Evolutionary conservation across 305 asterid species (phyloP), one percentile per base, ranked within the genome.

Genomic region (Solanum hybrid): DNA sequence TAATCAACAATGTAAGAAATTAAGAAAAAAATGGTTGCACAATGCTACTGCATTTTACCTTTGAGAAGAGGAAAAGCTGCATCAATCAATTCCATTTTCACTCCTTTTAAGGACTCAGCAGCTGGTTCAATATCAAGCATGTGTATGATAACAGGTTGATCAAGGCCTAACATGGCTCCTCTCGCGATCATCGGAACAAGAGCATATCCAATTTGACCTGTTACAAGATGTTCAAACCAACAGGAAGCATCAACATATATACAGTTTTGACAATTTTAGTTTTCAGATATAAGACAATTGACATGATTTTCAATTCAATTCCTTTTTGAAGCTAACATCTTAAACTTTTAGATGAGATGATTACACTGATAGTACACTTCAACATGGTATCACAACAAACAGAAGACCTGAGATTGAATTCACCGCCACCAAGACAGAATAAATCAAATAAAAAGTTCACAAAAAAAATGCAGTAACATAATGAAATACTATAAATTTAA

Each of bases 131-230:
- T 93, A 92, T 97, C 99, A 67, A 97, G 98, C 98, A 97, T 92
- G 87, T 97, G 99, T 90, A 97, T 93, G 81, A 95, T 94, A 14
- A 97, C 97, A 36, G 96, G 98, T 79, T 95, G 98, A 86, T 97
- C 94, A 33, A 93, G 93, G 36, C 98, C 99, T 42, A 97, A 86
- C 99, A 95, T 96, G 64, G 92, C 95, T 14, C 99, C 99, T 90
- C 96, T 92, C 1, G 98, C 98, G 87, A 97, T 95, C 98, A 97
- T 92, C 28, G 98, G 98, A 46, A 97, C 94, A 74, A 97, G 96
- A 29, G 99, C 97, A 91, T 97, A 97, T 6, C 98, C 99, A 84
- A 97, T 96, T 93, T 97, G 97, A 6, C 99, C 98, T 96, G 94
- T 89, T 26, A 67, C 74, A 74, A 89, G 76, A 46, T 75, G 79